phyloP scores from a whole-genome alignment of 1,284 basidiomycete genomes.

The Tilletia setariae region DNA sequence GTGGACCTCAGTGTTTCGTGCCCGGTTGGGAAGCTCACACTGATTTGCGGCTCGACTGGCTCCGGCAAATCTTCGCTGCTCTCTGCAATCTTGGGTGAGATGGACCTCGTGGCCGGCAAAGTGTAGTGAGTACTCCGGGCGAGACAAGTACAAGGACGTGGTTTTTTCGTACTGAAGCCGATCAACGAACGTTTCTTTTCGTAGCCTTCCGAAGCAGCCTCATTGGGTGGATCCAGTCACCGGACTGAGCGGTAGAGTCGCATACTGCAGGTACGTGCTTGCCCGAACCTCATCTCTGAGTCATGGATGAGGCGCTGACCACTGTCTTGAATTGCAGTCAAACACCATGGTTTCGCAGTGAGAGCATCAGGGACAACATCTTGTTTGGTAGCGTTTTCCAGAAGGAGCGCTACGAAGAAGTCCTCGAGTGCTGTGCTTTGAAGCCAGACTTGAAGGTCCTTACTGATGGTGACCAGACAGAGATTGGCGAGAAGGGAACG shows the following conservation, averaged over 20 bases:
- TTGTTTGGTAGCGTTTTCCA: constrained; percentile 37
- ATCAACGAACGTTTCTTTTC: too few relatives aligned
- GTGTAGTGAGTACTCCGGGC: constrained; percentile 1
- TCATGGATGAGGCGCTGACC: too few relatives aligned
- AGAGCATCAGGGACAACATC: constrained; percentile 44
- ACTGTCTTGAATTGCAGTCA: constrained; percentile 28
- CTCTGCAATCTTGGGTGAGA: constrained; percentile 43
- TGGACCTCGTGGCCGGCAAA: constrained; percentile 32
- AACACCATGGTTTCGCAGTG: constrained; percentile 36
- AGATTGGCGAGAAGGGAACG: constrained; percentile 41
- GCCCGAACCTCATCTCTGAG: too few relatives aligned
- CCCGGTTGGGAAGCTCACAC: constrained; percentile 30
- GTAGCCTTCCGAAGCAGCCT: constrained; percentile 13
- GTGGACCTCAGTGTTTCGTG: constrained; percentile 31
- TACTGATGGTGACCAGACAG: constrained; percentile 42
- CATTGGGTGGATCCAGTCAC: not conserved
- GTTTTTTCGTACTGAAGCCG: not conserved
- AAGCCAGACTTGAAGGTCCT: constrained; percentile 33
- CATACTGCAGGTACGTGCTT: constrained; percentile 34
- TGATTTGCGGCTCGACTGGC: constrained; percentile 46
- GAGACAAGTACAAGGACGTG: not conserved
- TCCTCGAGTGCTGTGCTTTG: constrained; percentile 40
- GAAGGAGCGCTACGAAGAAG: constrained; percentile 33
- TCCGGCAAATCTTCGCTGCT: constrained; percentile 48
- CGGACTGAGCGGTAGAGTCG: constrained; percentile 26